These are phyloP conservation scores for Aspergillus neoniger DNA, from an alignment of 2,329 filamentous ascomycete genomes.

Conservation along the genomic window DNA sequence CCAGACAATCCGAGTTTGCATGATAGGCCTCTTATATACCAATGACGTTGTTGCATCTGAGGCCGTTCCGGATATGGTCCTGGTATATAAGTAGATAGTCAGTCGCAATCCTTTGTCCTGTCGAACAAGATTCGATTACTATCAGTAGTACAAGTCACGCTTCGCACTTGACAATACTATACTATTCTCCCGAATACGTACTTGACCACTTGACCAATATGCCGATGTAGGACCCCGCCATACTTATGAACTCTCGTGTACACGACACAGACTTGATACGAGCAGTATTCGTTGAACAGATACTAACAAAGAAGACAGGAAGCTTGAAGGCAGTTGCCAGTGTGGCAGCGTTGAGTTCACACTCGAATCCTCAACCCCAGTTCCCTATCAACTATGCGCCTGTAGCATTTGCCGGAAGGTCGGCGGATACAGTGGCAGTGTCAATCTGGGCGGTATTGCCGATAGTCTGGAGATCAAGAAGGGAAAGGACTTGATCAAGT, in stretches of 20 bases:
- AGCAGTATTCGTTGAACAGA: background rate
- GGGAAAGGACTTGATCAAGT: conserved; percentile 50
- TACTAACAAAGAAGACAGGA: conserved; percentile 34
- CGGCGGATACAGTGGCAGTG: conserved; percentile 47
- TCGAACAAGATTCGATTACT: too few species aligned
- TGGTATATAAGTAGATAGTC: background rate
- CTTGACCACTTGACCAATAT: background rate
- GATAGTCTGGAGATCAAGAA: conserved; percentile 45
- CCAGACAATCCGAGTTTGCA: conserved; percentile 1
- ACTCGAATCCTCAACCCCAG: conserved; percentile 49
- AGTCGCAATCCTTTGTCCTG: background rate
- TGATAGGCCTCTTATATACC: conserved; percentile 1
- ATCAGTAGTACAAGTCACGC: too few species aligned
- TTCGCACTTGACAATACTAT: background rate
- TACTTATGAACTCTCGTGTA: background rate
- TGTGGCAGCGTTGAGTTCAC: conserved; percentile 51
- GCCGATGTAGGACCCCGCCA: background rate
- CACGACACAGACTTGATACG: background rate
- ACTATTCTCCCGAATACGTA: background rate
- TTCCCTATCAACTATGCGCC: conserved; percentile 52
- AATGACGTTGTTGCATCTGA: conserved; percentile 13
- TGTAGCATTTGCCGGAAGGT: conserved; percentile 54
- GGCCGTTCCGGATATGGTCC: background rate
- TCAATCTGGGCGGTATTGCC: conserved; percentile 51
- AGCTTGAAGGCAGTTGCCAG: conserved; percentile 53